Evolutionary conservation across 164 flowering plant species (phyloP), one percentile per base, ranked within the genome.

Genomic region (Dillenia suffruticosa): DNA sequence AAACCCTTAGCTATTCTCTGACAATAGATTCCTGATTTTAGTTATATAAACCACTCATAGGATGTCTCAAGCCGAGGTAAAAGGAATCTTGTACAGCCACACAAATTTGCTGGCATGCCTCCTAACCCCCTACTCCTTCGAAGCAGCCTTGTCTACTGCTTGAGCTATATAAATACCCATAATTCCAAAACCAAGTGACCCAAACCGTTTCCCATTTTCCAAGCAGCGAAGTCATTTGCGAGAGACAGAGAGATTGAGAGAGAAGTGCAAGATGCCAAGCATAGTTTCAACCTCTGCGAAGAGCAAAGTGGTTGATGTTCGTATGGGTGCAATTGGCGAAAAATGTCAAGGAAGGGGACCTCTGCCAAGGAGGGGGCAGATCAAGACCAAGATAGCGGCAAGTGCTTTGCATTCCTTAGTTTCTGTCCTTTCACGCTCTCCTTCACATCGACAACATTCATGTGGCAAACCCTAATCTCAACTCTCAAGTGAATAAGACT

Each of bases 311-410:
- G 26, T 70, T 50, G 62, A 54, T 49, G 61, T 59, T 19, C 67
- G 63, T 24, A 63, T 67, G 10, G 62, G 74, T 43, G 72, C 71
- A 53, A 22, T 57, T 9, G 57, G 61, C 10, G 58, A 15, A 6
- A 54, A 55, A 45, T 59, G 72, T 47, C 54, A 24, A 32, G 26
- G 58, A 15, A 57, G 68, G 52, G 69, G 72, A 72, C 77, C 77
- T 32, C 62, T 75, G 5, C 86, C 83, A 15, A 80, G 71, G 72
- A 70, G 85, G 62, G 85, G 91, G 11, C 86, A 82, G 76, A 77
- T 82, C 48, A 86, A 86, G 69, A 71, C 75, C 13, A 75, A 73
- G 58, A 86, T 83, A 46, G 85, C 86, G 11, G 74, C 83, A 51
- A 71, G 9, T 62, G 86, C 82, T 10, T 67, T 84, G 40, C 77